Conservation (phyloP, 2,329 filamentous ascomycete genomes). For the Ophiosphaerella narmari region DNA sequence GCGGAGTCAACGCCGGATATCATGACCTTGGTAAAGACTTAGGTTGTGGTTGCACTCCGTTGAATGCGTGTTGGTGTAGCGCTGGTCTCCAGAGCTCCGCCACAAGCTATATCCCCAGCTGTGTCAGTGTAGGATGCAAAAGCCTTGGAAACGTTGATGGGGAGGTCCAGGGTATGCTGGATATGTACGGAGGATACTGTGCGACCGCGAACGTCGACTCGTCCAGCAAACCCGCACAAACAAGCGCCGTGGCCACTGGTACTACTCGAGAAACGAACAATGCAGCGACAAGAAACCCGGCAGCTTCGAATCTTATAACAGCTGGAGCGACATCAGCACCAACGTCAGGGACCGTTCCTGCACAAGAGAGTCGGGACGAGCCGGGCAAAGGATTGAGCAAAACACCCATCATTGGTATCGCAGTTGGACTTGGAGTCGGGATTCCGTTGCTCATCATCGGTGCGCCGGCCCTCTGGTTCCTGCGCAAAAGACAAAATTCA, state of each 20-base stretch:
- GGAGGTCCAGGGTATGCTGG: conserved; percentile 7
- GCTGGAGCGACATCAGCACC: background rate
- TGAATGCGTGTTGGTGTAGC: conserved; percentile 6
- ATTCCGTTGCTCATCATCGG: conserved; percentile 5
- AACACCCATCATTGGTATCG: conserved; percentile 6
- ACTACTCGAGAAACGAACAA: background rate
- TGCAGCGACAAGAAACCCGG: background rate
- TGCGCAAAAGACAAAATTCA: background rate
- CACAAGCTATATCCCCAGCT: conserved; percentile 3
- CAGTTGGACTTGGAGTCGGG: conserved; percentile 5
- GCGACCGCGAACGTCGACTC: conserved; percentile 4
- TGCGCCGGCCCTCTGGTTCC: background rate
- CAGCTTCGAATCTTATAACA: background rate
- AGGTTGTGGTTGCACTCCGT: conserved; percentile 2
- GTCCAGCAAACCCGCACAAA: background rate
- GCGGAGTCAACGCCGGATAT: conserved; percentile 1
- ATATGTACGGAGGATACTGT: conserved; percentile 7
- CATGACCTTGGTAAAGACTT: conserved; percentile 1
- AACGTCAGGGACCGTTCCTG: background rate
- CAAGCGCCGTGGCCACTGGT: background rate
- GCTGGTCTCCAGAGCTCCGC: background rate
- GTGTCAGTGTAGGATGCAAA: background rate
- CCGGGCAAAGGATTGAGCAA: conserved; percentile 8
- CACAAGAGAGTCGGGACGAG: background rate
- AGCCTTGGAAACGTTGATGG: background rate